Evolutionary conservation across 257 asterid species (phyloP), one percentile per base, ranked within the genome.

Genomic region (Perilla frutescens): DNA sequence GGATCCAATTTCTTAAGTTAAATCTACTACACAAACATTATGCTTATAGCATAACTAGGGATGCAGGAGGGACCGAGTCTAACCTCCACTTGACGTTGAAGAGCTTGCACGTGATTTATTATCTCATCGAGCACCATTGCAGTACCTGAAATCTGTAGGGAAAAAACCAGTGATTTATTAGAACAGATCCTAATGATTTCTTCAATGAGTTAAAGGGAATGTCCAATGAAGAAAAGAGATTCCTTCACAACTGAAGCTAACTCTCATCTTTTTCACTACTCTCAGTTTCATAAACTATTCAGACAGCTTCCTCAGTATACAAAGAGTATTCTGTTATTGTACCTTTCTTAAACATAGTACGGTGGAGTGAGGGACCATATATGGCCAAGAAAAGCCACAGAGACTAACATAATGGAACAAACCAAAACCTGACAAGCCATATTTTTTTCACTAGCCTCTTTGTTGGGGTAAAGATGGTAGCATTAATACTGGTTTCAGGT

Each of bases 21-120:
- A 58, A 66, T 12, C 41, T 29, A 39, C 41, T 29, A 39, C 57
- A 45, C 40, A 55, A 73, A 57, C 11, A 37, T 41, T 15, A 65
- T 51, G 73, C 26, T n/a, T n/a, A n/a, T n/a, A n/a, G n/a, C n/a
- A n/a, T n/a, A n/a, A n/a, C n/a, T n/a, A n/a, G n/a, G 15, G 32
- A 53, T 51, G 37, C 55, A 50, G 41, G 55, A 45, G 66, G 69
- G 59, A 70, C 7, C 11, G 45, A 66, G 70, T 32, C 87, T 77
- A 71, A 91, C 98, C 98, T 93, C 98, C 73, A 93, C 98, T 81
- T 93, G 96, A n/a, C 96, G 91, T 72, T 93, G 98, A 72, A 93
- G 90, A 34, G 86, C 82, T 77, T 93, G 98, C 47, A 93, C 98
- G 36, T 93, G 98, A 84, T 93, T 93, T 48, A 93, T 93, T 81